Percentiles rank a stretch among this genome's conserved stretches.
Evolutionary conservation across 2,329 filamentous ascomycete species (phyloP).

Genomic region (Monilinia fructicola): DNA sequence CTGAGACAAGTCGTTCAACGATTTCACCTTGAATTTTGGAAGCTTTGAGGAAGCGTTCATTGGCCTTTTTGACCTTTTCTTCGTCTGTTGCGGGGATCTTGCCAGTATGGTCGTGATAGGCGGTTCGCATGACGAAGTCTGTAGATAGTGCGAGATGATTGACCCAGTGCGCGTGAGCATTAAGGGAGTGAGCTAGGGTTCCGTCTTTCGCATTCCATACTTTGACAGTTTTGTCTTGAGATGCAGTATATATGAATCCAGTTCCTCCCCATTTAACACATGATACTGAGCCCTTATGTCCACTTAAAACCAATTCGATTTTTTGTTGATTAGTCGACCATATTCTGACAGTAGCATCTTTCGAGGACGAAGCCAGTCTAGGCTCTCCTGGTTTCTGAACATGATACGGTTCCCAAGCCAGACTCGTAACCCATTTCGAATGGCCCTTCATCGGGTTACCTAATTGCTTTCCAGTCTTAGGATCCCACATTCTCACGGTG

Average conservation of each 20-base stretch:
- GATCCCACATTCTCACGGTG: constrained; percentile 85
- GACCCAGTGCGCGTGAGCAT: constrained; percentile 87
- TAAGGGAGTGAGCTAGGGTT: constrained; percentile 75
- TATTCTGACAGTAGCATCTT: constrained; percentile 83
- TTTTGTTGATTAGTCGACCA: constrained; percentile 79
- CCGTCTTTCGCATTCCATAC: constrained; percentile 84
- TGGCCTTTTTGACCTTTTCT: constrained; percentile 72
- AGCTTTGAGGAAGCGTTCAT: constrained; percentile 80
- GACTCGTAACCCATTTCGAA: constrained; percentile 80
- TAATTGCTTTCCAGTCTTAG: constrained; percentile 72
- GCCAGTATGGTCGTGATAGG: constrained; percentile 80
- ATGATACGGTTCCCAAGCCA: constrained; percentile 94
- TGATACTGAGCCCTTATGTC: constrained; percentile 84
- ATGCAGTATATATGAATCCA: constrained; percentile 77
- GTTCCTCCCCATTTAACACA: constrained; percentile 96
- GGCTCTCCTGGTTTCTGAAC: constrained; percentile 71
- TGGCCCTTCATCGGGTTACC: constrained; percentile 77
- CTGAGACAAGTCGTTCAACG: constrained; percentile 82
- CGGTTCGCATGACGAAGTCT: constrained; percentile 83
- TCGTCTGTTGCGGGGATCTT: constrained; percentile 67
- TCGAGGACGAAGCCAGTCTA: constrained; percentile 81
- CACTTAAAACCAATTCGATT: constrained; percentile 79
- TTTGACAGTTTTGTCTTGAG: constrained; percentile 89
- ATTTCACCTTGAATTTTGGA: constrained; percentile 73
- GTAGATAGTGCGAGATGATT: constrained; percentile 94